These are phyloP conservation scores for Huiozyma sinensis DNA, from an alignment of 805 yeast genomes.

Conservation along the genomic window DNA sequence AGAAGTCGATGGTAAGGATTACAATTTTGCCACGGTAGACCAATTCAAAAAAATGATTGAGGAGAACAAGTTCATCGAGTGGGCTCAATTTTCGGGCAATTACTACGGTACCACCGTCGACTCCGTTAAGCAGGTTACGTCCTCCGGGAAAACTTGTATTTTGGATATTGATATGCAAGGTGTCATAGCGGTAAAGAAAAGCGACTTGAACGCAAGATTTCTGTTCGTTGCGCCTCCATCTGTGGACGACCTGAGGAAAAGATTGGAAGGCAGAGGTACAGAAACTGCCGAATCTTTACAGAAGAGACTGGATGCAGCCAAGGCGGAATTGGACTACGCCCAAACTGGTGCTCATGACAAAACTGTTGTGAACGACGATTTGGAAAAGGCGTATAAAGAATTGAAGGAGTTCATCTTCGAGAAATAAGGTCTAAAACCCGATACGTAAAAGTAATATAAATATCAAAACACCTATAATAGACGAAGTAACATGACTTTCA, in stretches of 20 bases:
- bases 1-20: constrained; percentile 80
- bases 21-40: constrained; percentile 75
- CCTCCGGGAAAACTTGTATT: constrained; percentile 66
- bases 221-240: constrained; percentile 91
- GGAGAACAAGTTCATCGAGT: constrained; percentile 75
- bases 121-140: constrained; percentile 56
- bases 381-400: constrained; percentile 78
- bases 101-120: constrained; percentile 90
- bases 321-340: constrained; percentile 81
- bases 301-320: constrained; percentile 80
- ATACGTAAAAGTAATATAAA: too few species aligned
- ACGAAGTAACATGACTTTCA: too few species aligned
- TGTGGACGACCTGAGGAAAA: constrained; percentile 57
- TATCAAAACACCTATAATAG: too few species aligned
- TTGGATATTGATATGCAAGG: constrained; percentile 99
- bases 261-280: constrained; percentile 87
- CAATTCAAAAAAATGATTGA: constrained; percentile 68
- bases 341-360: constrained; percentile 87
- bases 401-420: constrained; percentile 66
- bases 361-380: constrained; percentile 80
- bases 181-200: constrained; percentile 78
- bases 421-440: not conserved
- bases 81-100: constrained; percentile 97
- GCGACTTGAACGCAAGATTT: constrained; percentile 74
- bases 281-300: constrained; percentile 79